Percentiles rank a stretch among this genome's conserved stretches.
Conservation (phyloP, 306 rosid species). For the Cicer judaicum region DNA sequence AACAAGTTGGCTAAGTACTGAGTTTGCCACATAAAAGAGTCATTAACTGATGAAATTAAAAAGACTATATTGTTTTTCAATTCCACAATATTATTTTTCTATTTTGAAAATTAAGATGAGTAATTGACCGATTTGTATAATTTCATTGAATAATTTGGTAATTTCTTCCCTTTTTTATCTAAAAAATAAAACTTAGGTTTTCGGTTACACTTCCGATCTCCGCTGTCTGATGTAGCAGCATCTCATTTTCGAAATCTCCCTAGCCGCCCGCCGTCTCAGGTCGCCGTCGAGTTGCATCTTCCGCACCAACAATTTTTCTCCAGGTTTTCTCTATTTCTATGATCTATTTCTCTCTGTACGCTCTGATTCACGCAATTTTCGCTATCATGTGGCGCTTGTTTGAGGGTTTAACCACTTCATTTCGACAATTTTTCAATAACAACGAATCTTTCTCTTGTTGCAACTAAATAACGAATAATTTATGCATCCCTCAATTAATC, state of each 20-base stretch:
- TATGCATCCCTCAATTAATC: not conserved
- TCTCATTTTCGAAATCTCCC: not conserved
- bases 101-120: too few species aligned
- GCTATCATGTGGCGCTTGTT: not conserved
- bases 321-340: not conserved
- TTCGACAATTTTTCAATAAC: not conserved
- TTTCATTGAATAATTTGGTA: too few species aligned
- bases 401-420: not conserved
- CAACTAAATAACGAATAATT: not conserved
- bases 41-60: too few species aligned
- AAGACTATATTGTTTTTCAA: too few species aligned
- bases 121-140: too few species aligned
- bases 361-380: not conserved
- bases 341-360: not conserved
- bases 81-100: too few species aligned
- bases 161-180: too few species aligned
- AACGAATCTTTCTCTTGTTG: not conserved
- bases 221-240: not conserved
- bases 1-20: too few species aligned
- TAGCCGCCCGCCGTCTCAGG: slow-evolving; percentile 16
- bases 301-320: not conserved
- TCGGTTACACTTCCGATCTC: slow-evolving; percentile 4
- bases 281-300: not conserved
- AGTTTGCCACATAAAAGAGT: too few species aligned
- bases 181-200: slow-evolving; percentile 2